A percentile compares a stretch with the other conserved stretches of the same genome.
These are phyloP conservation scores for Syzygium malaccense DNA, from an alignment of 441 rosid species.

Conservation along the genomic window DNA sequence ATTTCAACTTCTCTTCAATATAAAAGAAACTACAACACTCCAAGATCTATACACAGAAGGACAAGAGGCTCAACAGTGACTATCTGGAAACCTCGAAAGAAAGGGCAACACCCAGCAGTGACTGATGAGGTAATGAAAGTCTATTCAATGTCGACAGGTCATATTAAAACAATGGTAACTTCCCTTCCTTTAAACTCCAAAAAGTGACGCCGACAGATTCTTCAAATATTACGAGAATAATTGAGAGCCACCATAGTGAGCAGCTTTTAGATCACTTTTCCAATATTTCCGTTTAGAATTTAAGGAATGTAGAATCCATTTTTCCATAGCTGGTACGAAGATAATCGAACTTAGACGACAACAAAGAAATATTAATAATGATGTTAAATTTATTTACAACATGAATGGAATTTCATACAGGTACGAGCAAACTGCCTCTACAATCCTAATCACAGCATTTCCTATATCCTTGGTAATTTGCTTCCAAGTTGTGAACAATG, in stretches of 20 bases:
- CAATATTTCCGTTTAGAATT: neutral
- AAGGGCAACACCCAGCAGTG: neutral
- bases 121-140: neutral
- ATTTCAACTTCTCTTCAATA: neutral
- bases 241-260: neutral
- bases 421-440: neutral
- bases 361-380: neutral
- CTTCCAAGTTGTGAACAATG: neutral
- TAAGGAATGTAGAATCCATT: no score
- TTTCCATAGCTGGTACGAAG: neutral
- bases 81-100: neutral
- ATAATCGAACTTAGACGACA: neutral
- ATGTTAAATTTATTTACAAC: no score
- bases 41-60: neutral
- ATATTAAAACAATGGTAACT: no score
- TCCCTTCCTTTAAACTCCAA: neutral
- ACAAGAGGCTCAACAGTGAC: neutral
- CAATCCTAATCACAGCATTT: neutral
- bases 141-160: neutral
- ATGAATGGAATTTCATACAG: neutral
- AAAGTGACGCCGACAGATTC: neutral
- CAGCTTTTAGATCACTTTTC: neutral
- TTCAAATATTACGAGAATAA: accelerated
- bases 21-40: neutral
- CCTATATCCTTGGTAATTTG: neutral